Base-by-base conservation (phyloP, 2,329 filamentous ascomycete species). In the Trichoderma sp. region DNA sequence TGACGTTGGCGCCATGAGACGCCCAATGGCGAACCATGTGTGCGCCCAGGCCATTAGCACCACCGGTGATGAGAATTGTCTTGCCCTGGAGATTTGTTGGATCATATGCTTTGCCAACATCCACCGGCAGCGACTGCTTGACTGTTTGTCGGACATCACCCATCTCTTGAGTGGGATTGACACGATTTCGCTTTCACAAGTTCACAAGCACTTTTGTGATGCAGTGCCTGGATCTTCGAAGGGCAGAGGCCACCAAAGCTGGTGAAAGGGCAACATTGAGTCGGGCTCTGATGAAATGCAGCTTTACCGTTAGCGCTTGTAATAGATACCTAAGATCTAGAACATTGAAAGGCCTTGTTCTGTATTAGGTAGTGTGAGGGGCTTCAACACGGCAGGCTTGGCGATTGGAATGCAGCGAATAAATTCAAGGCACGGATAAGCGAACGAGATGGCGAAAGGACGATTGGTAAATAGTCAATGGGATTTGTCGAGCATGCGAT, bases 31-130 rank as follows among this genome's bases (percentile, higher is more conserved):
- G 78, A 44, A 82, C 80, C 71, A 87, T 83, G 21, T 79, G 80
- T 12, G 82, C 82, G 2, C 86, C 86, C 67, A 88, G 80, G 7
- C 86, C 86, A 64, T 84, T 85, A 24, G 87, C 85, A 30, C 85
- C 87, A 52, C 88, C 88, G 0, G 88, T 90, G 69, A 90, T 84
- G 66, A 89, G 71, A 58, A 90, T 83, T 0, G 82, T 85, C 72
- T 87, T 88, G 69, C 76, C 80, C 7, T 76, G 75, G 41, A 88
- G 77, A 65, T 77, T 80, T 7, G 76, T 70, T 1, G 76, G 68
- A 68, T 83, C 78, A 71, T 81, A 83, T 2, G 80, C 76, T 41
- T 73, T 71, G 15, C 74, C 76, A 30, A 78, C 71, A 69, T 85
- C 81, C 58, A 86, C 70, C 9, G 82, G 81, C 9, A 73, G 70